Evolutionary conservation across 306 rosid species (phyloP), one percentile per base, ranked within the genome.

Genomic region (Dalbergia cochinchinensis): DNA sequence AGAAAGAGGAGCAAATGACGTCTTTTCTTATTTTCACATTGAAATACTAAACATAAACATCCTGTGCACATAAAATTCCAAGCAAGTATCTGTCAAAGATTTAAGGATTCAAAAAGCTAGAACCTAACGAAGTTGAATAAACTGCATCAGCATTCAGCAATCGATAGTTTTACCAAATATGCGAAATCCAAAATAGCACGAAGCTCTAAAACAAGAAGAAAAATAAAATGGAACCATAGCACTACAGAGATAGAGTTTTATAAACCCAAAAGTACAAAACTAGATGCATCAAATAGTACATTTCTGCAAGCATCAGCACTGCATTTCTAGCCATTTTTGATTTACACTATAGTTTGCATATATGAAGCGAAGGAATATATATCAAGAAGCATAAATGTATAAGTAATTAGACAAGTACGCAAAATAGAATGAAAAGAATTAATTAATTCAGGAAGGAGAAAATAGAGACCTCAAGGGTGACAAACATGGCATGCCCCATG

Each of bases 401-500:
- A 70, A n/a, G 65, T 44, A 75, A 11, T 42, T 60, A 70, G 45
- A 75, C 22, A 0, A 54, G 63, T 50, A 76, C 16, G 34, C 6
- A 12, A 73, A 55, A 78, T 13, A 80, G 3, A 12, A 58, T 15
- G 15, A 51, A 8, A 58, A 58, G 10, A 58, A n/a, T 11, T 22
- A 68, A 48, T 5, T 37, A 3, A 12, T 7, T 51, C 31, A 26
- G 31, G 7, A 7, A 39, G 42, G 3, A 39, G 47, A 80, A 61
- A 39, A 51, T 13, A 59, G 78, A 83, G 81, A 94, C 98, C 98
- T 94, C 98, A 74, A 94, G 97, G 22, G 98, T 91, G 84, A 94
- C 98, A 72, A 94, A 94, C 98, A 94, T 94, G 1, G 98, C 98
- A 75, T 94, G 98, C 35, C 98, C 98, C 98, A 94, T 94, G 85